These are phyloP conservation scores for Sugiyamaella chiloensis DNA, from an alignment of 805 yeast species.

Conservation along the genomic window DNA sequence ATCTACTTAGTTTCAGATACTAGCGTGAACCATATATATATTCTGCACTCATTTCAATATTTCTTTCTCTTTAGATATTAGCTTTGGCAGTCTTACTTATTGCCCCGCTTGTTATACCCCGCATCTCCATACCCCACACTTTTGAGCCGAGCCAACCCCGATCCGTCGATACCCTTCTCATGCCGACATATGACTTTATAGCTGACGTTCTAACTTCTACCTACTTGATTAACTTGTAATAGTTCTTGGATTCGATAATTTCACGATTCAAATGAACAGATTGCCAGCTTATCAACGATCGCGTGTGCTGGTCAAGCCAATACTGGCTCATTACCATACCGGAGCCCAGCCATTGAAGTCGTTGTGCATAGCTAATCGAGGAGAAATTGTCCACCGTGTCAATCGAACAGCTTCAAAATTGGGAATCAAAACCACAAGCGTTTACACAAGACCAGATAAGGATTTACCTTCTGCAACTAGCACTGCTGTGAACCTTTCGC, in stretches of 20 bases:
- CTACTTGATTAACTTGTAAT: too few species aligned
- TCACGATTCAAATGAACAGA: neutral
- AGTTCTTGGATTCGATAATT: too few species aligned
- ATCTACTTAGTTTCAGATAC: too few species aligned
- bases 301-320: neutral
- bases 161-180: conserved; percentile 2
- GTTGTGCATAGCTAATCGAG: conserved; percentile 52
- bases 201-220: too few species aligned
- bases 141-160: neutral
- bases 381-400: conserved; percentile 45
- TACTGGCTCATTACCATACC: neutral
- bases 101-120: neutral
- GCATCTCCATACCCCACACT: neutral
- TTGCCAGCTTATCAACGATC: neutral
- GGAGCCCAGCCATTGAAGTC: conserved; percentile 20
- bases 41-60: too few species aligned
- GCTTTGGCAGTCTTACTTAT: neutral
- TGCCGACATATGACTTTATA: neutral
- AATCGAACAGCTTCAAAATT: conserved; percentile 27
- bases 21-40: too few species aligned
- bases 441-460: conserved; percentile 33
- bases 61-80: too few species aligned
- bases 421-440: conserved; percentile 33
- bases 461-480: conserved; percentile 28
- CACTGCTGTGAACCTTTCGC: conserved; percentile 23